phyloP scores from a whole-genome alignment of 306 rosid species.

The Glycine soja region DNA sequence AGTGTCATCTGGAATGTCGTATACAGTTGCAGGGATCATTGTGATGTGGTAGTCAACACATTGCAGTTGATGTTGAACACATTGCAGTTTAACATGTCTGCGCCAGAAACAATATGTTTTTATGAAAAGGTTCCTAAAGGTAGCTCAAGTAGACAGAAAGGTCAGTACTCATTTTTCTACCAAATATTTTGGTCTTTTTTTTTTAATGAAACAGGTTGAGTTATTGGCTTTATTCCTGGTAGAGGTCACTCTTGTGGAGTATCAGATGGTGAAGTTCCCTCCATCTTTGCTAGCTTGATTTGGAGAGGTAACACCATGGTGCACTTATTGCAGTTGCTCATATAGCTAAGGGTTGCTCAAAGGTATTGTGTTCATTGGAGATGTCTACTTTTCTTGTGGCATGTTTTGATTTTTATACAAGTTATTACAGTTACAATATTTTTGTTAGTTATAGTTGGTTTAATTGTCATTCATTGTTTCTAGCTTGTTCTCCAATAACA shows the following conservation, averaged over 20 bases:
- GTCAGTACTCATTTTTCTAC: constrained; percentile 44
- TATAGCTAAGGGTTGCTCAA: constrained; percentile 91
- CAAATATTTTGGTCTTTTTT: not conserved
- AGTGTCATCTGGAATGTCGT: too few relatives aligned
- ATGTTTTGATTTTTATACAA: not conserved
- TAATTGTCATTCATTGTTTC: not conserved
- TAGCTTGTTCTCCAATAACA: not conserved
- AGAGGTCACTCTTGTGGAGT: constrained; percentile 91
- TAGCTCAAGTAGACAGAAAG: constrained; percentile 85
- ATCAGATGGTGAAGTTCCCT: constrained; percentile 79
- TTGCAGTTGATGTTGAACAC: constrained; percentile 77
- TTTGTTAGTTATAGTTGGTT: not conserved
- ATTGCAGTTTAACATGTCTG: constrained; percentile 90
- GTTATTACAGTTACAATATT: not conserved
- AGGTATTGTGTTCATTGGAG: constrained; percentile 58
- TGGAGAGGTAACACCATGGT: constrained; percentile 89
- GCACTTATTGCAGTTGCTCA: constrained; percentile 91
- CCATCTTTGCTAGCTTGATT: constrained; percentile 87
- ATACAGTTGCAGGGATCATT: too few relatives aligned
- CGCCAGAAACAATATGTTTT: constrained; percentile 89
- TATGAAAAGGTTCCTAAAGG: constrained; percentile 88
- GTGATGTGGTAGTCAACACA: too few relatives aligned
- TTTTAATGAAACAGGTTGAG: constrained; percentile 72
- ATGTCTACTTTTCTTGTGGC: not conserved
- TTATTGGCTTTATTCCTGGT: constrained; percentile 80